Percentiles rank a stretch among this genome's conserved stretches.
Conservation (phyloP, 352 stramenopile species). For the Pythium sp. region DNA sequence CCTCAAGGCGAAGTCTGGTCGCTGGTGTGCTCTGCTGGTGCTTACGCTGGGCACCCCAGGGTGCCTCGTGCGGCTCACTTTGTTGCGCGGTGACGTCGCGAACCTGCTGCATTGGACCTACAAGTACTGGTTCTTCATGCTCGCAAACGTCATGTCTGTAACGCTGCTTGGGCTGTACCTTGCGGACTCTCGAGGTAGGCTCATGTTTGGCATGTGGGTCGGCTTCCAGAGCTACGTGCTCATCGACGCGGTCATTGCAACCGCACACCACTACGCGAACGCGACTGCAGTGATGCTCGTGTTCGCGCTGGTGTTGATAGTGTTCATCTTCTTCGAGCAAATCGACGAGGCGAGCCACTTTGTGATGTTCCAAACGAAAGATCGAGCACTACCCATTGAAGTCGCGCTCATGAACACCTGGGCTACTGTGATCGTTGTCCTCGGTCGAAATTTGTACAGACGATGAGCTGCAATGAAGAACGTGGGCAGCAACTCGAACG, state of each 20-base stretch:
- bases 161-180: not conserved
- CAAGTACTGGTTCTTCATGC: conserved; percentile 6
- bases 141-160: conserved; percentile 2
- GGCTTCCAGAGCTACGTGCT: conserved; percentile 7
- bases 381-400: not conserved
- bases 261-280: conserved; percentile 1
- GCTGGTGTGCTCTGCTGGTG: not conserved
- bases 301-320: not conserved
- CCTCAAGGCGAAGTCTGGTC: not conserved
- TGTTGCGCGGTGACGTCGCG: not conserved
- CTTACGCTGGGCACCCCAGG: not conserved
- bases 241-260: not conserved
- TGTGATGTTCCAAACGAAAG: not conserved
- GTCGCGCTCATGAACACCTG: conserved; percentile 2
- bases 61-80: not conserved
- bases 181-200: not conserved
- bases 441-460: not conserved
- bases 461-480: conserved; percentile 1
- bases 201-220: conserved; percentile 5
- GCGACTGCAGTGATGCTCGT: not conserved
- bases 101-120: not conserved
- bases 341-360: conserved; percentile 2
- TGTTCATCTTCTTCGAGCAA: conserved; percentile 3
- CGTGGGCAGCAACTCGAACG: not conserved
- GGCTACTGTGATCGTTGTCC: not conserved